phyloP scores from a whole-genome alignment of 2,329 filamentous ascomycete genomes.

The Cercospora janseana region DNA sequence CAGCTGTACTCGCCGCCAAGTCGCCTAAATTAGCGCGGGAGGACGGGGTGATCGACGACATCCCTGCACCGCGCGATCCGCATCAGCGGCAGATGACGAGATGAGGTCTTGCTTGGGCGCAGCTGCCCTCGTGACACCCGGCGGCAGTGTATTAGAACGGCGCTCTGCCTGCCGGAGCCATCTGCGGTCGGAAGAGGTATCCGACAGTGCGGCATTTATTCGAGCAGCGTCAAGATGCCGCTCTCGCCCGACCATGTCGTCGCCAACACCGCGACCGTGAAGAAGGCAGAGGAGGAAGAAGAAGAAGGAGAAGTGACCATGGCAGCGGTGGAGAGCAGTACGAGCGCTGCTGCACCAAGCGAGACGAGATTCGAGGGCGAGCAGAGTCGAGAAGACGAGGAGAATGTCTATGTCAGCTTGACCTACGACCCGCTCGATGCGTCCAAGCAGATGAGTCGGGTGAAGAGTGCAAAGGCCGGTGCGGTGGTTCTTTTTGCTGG shows the following conservation, averaged over 20 bases:
- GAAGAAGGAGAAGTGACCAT: neutral
- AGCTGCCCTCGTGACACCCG: neutral
- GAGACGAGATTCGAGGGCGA: conserved; percentile 30
- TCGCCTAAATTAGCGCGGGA: neutral
- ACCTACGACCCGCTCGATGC: conserved; percentile 62
- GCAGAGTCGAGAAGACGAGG: conserved; percentile 33
- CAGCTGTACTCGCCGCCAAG: neutral
- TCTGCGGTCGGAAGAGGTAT: neutral
- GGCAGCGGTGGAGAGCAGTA: conserved; percentile 8
- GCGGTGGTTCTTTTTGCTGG: conserved; percentile 76
- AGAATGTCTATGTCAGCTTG: conserved; percentile 65
- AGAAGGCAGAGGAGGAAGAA: neutral
- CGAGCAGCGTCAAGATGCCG: neutral
- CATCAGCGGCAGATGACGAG: conserved; percentile 2
- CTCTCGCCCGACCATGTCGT: neutral
- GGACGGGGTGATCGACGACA: neutral
- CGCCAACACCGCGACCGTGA: conserved; percentile 3
- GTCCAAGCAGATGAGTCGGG: conserved; percentile 59
- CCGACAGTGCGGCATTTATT: neutral
- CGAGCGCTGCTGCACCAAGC: neutral
- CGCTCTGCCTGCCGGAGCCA: neutral
- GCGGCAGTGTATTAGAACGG: no score
- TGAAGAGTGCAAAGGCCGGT: conserved; percentile 70
- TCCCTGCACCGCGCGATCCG: neutral
- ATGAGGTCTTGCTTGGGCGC: neutral